Conservation (phyloP, 768 basidiomycete species). For the Suillus occidentalis region DNA sequence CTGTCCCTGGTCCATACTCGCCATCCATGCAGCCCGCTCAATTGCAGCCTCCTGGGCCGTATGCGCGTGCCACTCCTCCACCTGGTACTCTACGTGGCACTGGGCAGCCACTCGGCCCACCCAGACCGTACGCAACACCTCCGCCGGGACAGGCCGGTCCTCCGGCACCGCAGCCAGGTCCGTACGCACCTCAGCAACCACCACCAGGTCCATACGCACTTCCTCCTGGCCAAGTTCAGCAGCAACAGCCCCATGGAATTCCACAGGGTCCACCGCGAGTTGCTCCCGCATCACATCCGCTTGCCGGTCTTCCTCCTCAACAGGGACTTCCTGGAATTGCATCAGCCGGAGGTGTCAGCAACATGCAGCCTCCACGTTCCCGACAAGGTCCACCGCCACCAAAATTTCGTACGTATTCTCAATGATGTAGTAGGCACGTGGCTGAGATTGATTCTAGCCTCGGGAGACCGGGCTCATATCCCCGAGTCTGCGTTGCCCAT, state of each 20-base stretch:
- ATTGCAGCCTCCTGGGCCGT: constrained; percentile 35
- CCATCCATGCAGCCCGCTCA: constrained; percentile 27
- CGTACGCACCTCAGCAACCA: constrained; percentile 23
- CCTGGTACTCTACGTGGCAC: constrained; percentile 34
- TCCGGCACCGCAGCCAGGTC: constrained; percentile 20
- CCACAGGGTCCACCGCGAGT: constrained; percentile 26
- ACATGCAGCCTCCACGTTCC: constrained; percentile 32
- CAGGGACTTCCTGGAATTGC: constrained; percentile 31
- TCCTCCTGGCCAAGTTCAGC: constrained; percentile 26
- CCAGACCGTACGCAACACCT: constrained; percentile 28
- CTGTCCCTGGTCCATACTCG: constrained; percentile 32
- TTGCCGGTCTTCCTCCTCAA: constrained; percentile 25
- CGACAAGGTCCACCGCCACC: constrained; percentile 44
- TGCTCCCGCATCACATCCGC: constrained; percentile 30
- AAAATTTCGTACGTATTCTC: constrained; percentile 57
- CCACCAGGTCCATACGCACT: constrained; percentile 32
- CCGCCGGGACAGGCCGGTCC: constrained; percentile 16
- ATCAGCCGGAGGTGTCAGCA: constrained; percentile 23
- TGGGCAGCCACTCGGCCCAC: constrained; percentile 28
- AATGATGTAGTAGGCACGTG: constrained; percentile 5
- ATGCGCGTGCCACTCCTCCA: constrained; percentile 43
- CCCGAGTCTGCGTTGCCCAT: constrained; percentile 66
- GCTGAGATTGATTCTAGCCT: constrained; percentile 47
- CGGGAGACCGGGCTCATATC: constrained; percentile 92
- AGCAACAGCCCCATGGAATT: constrained; percentile 31